phyloP scores from a whole-genome alignment of 164 flowering plant species.

The grape (Vitis vinifera) region ASM3070453v1 NC_081806.1:2473501-2474000 shows the following conservation, averaged over 20 bases:
- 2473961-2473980: constrained; percentile 36
- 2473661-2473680: constrained; percentile 48
- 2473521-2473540: not conserved
- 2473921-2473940: constrained; percentile 44
- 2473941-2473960: constrained; percentile 43
- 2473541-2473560: not conserved
- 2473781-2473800: constrained; percentile 24
- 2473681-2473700: constrained; percentile 34
- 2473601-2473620: constrained; percentile 38
- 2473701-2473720: constrained; percentile 36
- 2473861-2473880: no score
- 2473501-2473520: not conserved
- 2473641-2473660: constrained; percentile 35
- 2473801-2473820: no score
- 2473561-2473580: not conserved
- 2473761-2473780: constrained; percentile 30
- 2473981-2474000: constrained; percentile 38
- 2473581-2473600: not conserved
- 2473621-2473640: constrained; percentile 41
- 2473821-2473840: not conserved
- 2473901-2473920: constrained; percentile 42
- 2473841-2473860: no score
- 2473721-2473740: constrained; percentile 40
- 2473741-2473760: constrained; percentile 24
- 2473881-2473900: not conserved